These are phyloP conservation scores for Sporothrix humicola DNA, from an alignment of 2,329 filamentous ascomycete species.

Conservation along the genomic window DNA sequence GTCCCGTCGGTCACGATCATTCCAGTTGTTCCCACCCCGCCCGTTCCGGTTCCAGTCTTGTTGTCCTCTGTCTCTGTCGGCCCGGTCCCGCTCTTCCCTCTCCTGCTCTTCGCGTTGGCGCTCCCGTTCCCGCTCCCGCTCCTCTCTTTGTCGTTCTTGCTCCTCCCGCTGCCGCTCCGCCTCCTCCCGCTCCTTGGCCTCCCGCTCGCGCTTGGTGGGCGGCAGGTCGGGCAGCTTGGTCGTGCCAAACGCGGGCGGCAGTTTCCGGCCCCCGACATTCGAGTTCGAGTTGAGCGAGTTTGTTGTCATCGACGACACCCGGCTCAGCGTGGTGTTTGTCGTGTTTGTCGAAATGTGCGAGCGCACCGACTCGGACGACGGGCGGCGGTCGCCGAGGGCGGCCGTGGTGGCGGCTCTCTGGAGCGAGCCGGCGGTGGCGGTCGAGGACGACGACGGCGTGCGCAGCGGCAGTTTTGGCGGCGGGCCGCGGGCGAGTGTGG, in stretches of 20 bases:
- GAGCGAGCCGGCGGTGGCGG: constrained; percentile 46
- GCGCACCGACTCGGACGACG: constrained; percentile 63
- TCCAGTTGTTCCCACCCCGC: background rate
- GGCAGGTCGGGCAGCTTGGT: constrained; percentile 64
- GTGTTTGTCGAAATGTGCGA: constrained; percentile 56
- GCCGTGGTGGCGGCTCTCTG: constrained; percentile 15
- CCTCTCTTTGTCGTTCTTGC: background rate
- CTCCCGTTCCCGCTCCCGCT: background rate
- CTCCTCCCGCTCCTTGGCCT: constrained; percentile 47
- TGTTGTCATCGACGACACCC: constrained; percentile 56
- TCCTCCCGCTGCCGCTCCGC: constrained; percentile 42
- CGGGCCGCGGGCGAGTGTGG: constrained; percentile 41
- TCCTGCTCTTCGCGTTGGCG: background rate
- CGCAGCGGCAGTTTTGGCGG: constrained; percentile 59
- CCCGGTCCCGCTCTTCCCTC: background rate
- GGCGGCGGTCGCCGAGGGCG: constrained; percentile 51
- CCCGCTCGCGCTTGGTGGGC: constrained; percentile 59
- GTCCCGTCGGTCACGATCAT: background rate
- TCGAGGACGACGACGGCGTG: constrained; percentile 46
- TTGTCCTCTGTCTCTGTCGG: constrained; percentile 7
- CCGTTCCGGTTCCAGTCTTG: background rate
- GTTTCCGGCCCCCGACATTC: constrained; percentile 48
- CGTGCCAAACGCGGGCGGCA: constrained; percentile 63
- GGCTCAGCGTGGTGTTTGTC: constrained; percentile 54
- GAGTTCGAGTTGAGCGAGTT: constrained; percentile 42